Evolutionary conservation across 495 filamentous ascomycete genomes (phyloP).

Genomic region (Penicillium canariense): DNA sequence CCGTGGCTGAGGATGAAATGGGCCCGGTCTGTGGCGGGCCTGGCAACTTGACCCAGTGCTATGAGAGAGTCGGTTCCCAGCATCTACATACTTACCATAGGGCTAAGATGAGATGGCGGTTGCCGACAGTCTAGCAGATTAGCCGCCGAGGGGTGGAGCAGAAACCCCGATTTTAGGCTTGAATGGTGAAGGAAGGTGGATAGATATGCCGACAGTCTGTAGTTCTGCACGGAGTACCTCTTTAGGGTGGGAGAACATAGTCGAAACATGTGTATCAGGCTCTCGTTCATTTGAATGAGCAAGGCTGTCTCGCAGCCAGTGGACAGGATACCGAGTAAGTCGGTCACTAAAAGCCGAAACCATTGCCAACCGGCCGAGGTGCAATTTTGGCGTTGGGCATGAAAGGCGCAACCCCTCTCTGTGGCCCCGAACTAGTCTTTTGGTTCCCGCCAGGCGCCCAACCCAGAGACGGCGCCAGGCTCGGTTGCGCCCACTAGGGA

Average conservation of each 20-base stretch:
- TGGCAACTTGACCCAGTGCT: background rate
- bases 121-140: too few species aligned
- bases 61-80: too few species aligned
- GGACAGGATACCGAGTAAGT: background rate
- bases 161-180: background rate
- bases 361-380: slow-evolving; percentile 22
- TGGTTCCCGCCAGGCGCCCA: slow-evolving; percentile 14
- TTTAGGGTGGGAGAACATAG: too few species aligned
- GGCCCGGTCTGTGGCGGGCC: background rate
- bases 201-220: background rate
- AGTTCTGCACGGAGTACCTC: too few species aligned
- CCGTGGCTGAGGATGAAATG: slow-evolving; percentile 18
- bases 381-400: slow-evolving; percentile 28
- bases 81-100: too few species aligned
- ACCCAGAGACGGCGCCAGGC: slow-evolving; percentile 1
- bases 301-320: background rate
- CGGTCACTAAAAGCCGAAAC: background rate
- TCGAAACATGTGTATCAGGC: too few species aligned
- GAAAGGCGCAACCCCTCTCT: slow-evolving; percentile 14
- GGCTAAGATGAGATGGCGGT: too few species aligned
- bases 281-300: background rate
- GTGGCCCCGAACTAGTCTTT: background rate
- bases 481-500: slow-evolving; percentile 3
- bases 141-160: background rate
- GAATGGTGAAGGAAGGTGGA: background rate